Evolutionary conservation across 75 land plant genomes (phyloP), one percentile per base, ranked within the genome.

Genomic region (Pinus albicaulis): DNA sequence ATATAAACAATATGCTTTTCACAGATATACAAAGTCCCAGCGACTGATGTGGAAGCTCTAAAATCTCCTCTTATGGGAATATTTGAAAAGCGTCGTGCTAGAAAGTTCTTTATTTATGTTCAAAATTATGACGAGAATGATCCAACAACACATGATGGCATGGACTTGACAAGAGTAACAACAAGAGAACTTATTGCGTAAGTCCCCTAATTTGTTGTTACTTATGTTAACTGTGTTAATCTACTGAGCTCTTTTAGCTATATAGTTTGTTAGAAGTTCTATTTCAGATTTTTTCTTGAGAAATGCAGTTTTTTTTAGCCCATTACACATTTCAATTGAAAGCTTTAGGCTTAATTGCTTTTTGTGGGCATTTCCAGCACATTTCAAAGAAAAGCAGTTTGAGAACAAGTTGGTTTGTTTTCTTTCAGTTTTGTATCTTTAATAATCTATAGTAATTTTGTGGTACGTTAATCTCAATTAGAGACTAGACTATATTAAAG

Each of bases 121-220:
- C 92, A 90, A 79, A 74, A 88, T 61, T 90, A 89, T 74, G 77
- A 85, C 3, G 91, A 90, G 73, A 84, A 73, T 69, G 84, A 89
- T 58, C 79, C 92, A 15, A 89, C 68, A 57, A 90, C 92, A 22
- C 92, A 90, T 60, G 91, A 89, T 14, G 91, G 91, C 13, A 31
- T 90, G 85, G 92, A 90, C 36, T 78, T 90, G 36, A 81, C 75
- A 26, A 89, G 89, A 76, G 82, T 86, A 28, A 89, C 92, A 38
- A 59, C 92, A 55, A 83, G 81, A 80, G 91, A 96, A 75, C 72
- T 96, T 48, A 88, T 93, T 73, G 87, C 84, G 99, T 96, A 92
- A 34, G 34, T 38, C 71, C n/a, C 71, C 22, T 20, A 41, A 38
- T 68, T 68, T 6, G 8, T n/a, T 66, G 17, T 57, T 44, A 20